These are phyloP conservation scores for Rhexocercosporidium sp. DNA, from an alignment of 2,329 filamentous ascomycete genomes.

Conservation along the genomic window DNA sequence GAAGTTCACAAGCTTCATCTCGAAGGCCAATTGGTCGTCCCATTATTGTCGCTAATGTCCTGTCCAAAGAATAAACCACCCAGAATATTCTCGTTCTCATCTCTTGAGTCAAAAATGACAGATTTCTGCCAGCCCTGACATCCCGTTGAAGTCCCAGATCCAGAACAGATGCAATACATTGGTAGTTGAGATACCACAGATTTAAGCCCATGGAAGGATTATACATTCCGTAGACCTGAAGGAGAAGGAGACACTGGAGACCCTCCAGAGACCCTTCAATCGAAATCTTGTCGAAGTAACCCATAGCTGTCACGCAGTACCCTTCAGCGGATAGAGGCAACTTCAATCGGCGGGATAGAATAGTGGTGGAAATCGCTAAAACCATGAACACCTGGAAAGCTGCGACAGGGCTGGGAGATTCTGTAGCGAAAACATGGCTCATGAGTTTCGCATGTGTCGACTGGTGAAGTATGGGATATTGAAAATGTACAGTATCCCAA, in stretches of 20 bases:
- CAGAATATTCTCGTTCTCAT: conserved; percentile 61
- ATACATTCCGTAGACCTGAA: conserved; percentile 56
- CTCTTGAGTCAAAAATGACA: conserved; percentile 56
- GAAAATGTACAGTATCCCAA: conserved; percentile 53
- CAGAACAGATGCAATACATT: conserved; percentile 56
- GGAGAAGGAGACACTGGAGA: conserved; percentile 53
- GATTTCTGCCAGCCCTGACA: conserved; percentile 48
- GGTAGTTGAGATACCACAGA: conserved; percentile 61
- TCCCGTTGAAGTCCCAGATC: conserved; percentile 58
- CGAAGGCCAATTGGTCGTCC: conserved; percentile 59
- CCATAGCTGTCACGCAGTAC: conserved; percentile 54
- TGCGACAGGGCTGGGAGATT: conserved; percentile 40
- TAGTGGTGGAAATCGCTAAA: conserved; percentile 53
- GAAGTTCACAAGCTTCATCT: conserved; percentile 59
- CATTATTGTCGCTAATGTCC: conserved; percentile 60
- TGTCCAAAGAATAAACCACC: conserved; percentile 57
- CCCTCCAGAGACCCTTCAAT: conserved; percentile 55
- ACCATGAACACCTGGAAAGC: conserved; percentile 59
- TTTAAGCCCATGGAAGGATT: conserved; percentile 55
- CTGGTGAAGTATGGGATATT: conserved; percentile 56
- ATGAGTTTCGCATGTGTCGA: conserved; percentile 47
- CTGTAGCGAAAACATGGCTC: conserved; percentile 44
- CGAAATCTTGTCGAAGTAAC: conserved; percentile 52
- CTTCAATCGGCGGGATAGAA: conserved; percentile 50
- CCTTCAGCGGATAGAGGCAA: conserved; percentile 53